Evolutionary conservation across 169 alveolate species (phyloP).

Genomic region (Plasmodium adleri): DNA sequence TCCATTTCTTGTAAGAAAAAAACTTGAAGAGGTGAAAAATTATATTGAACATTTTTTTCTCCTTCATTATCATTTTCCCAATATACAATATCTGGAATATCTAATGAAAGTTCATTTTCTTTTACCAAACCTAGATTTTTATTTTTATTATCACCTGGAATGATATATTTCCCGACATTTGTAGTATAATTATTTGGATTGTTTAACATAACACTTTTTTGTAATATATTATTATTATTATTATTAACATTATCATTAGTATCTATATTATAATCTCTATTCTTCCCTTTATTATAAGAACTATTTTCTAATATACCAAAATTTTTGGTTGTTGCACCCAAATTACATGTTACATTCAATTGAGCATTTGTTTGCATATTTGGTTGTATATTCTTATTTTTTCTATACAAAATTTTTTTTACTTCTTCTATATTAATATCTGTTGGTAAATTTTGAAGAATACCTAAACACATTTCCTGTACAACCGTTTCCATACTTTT

Average conservation of each 20-base stretch:
- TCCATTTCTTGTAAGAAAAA: slow-evolving; percentile 96
- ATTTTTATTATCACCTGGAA: slow-evolving; percentile 80
- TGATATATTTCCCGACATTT: slow-evolving; percentile 88
- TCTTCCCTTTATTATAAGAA: slow-evolving; percentile 43
- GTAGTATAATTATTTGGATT: slow-evolving; percentile 91
- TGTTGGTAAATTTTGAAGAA: slow-evolving; percentile 91
- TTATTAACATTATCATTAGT: slow-evolving; percentile 20
- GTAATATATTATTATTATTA: slow-evolving; percentile 46
- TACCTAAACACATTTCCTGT: slow-evolving; percentile 91
- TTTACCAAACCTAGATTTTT: slow-evolving; percentile 19
- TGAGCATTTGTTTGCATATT: slow-evolving; percentile 42
- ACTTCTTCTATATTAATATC: slow-evolving; percentile 83
- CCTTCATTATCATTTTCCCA: slow-evolving; percentile 74
- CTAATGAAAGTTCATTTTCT: slow-evolving; percentile 39
- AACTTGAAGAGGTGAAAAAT: slow-evolving; percentile 94
- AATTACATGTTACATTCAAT: slow-evolving; percentile 35
- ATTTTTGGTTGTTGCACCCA: slow-evolving; percentile 45
- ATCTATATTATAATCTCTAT: slow-evolving; percentile 31
- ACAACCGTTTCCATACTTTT: slow-evolving; percentile 95
- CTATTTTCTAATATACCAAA: slow-evolving; percentile 36
- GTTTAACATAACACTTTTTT: slow-evolving; percentile 87
- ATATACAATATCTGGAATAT: slow-evolving; percentile 27
- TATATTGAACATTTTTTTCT: slow-evolving; percentile 63
- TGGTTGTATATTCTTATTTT: slow-evolving; percentile 61
- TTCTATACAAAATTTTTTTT: slow-evolving; percentile 74